Percentiles rank a stretch among this genome's conserved stretches.
Evolutionary conservation across 306 rosid genomes (phyloP).

Genomic region (Malus sieversii): DNA sequence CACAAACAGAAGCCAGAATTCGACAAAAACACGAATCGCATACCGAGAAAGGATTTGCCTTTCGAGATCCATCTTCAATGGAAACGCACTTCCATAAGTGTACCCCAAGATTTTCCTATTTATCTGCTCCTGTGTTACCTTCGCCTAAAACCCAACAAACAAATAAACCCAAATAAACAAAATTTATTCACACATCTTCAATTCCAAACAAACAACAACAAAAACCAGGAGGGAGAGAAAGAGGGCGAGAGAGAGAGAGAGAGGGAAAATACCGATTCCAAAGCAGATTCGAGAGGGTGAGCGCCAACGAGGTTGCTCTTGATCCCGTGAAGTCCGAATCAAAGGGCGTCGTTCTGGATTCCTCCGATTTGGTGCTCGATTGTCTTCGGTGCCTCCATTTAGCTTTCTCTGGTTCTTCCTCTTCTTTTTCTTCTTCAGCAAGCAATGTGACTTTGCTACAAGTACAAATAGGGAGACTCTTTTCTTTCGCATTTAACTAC

Average conservation of each 20-base stretch:
- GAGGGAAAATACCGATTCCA: slow-evolving; percentile 46
- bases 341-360: slow-evolving; percentile 63
- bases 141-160: slow-evolving; percentile 26
- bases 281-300: slow-evolving; percentile 66
- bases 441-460: not conserved
- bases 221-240: not conserved
- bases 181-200: not conserved
- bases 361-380: slow-evolving; percentile 91
- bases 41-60: slow-evolving; percentile 74
- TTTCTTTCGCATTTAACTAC: not conserved
- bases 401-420: not conserved
- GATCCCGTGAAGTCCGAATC: slow-evolving; percentile 70
- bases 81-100: slow-evolving; percentile 69
- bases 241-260: not conserved
- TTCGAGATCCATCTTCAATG: slow-evolving; percentile 73
- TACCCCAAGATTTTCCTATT: slow-evolving; percentile 49
- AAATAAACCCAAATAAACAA: not conserved
- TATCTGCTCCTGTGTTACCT: slow-evolving; percentile 36
- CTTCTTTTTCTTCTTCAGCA: not conserved
- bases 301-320: slow-evolving; percentile 60
- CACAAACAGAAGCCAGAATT: not conserved
- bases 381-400: slow-evolving; percentile 53
- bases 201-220: not conserved
- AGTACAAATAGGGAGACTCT: not conserved
- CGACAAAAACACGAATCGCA: not conserved